These are phyloP conservation scores for Prunus padus DNA, from an alignment of 306 rosid genomes.

Conservation along the genomic window DNA sequence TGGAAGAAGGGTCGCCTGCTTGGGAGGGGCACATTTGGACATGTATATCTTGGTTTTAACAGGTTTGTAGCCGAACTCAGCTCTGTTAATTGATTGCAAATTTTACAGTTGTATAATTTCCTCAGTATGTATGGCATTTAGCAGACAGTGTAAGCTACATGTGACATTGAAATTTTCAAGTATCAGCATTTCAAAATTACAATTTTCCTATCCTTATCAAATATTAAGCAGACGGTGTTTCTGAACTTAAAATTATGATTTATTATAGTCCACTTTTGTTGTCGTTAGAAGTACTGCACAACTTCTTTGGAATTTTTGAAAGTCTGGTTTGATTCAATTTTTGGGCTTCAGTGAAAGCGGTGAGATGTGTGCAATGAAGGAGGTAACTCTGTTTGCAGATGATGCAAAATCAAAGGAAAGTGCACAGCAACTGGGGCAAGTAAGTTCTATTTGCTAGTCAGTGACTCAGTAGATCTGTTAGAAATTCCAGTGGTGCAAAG, in stretches of 20 bases:
- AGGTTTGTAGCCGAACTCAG: slow-evolving; percentile 39
- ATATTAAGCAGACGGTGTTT: neutral
- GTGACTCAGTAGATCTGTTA: slow-evolving; percentile 6
- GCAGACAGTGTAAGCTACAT: neutral
- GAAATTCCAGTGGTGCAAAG: neutral
- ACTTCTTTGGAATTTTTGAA: slow-evolving; percentile 5
- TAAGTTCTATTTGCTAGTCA: slow-evolving; percentile 32
- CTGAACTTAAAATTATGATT: neutral
- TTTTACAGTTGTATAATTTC: slow-evolving; percentile 12
- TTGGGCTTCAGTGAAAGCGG: slow-evolving; percentile 70
- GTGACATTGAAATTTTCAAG: neutral
- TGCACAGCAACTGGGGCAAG: slow-evolving; percentile 83
- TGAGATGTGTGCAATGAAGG: slow-evolving; percentile 99
- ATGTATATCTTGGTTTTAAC: slow-evolving; percentile 91
- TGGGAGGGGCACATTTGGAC: slow-evolving; percentile 95
- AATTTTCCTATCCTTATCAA: neutral
- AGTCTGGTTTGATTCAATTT: slow-evolving; percentile 35
- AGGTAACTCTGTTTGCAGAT: slow-evolving; percentile 89
- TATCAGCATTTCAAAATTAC: neutral
- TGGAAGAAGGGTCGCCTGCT: slow-evolving; percentile 95
- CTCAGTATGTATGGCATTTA: slow-evolving; percentile 12
- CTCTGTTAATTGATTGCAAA: neutral
- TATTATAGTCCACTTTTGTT: neutral
- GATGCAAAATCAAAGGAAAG: slow-evolving; percentile 93
- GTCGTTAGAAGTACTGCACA: neutral